These are phyloP conservation scores for Chaetothyriales sp. DNA, from an alignment of 2,329 filamentous ascomycete genomes.

Conservation along the genomic window DNA sequence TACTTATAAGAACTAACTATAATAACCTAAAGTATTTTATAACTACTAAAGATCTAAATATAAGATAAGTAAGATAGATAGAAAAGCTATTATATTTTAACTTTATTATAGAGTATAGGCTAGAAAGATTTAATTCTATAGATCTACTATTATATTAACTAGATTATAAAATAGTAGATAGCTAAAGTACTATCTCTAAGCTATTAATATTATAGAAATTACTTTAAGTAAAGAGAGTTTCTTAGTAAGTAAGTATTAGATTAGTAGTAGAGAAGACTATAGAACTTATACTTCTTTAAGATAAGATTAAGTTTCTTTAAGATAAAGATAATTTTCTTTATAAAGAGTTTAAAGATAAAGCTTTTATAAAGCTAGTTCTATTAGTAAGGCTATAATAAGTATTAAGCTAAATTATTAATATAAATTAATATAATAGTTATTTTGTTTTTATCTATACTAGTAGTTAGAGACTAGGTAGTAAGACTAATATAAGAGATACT, in stretches of 20 bases:
- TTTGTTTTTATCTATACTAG: too few species aligned
- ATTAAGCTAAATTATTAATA: too few species aligned
- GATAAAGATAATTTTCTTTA: too few species aligned
- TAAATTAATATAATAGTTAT: too few species aligned
- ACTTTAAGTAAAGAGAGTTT: background rate
- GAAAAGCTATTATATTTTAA: constrained; percentile 17
- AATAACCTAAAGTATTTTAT: constrained; percentile 22
- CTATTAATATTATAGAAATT: background rate
- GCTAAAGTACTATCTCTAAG: too few species aligned
- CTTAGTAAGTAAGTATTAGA: background rate
- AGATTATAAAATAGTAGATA: constrained; percentile 1
- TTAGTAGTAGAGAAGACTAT: background rate
- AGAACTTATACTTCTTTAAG: too few species aligned
- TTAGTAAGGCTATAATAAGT: too few species aligned
- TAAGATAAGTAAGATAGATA: constrained; percentile 18
- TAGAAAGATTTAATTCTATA: constrained; percentile 7
- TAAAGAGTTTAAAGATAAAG: too few species aligned
- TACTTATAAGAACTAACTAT: constrained; percentile 12
- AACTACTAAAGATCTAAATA: constrained; percentile 18
- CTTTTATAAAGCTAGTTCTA: too few species aligned
- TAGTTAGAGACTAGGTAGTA: too few species aligned
- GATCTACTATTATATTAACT: constrained; percentile 11
- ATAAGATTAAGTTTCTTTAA: too few species aligned
- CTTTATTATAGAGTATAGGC: constrained; percentile 18
- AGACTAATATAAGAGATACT: too few species aligned